A percentile compares a stretch with the other conserved stretches of the same genome.
These are phyloP conservation scores for Gigaspora rosea DNA, from an alignment of 192 early-diverging fungal genomes.

Conservation along the genomic window DNA sequence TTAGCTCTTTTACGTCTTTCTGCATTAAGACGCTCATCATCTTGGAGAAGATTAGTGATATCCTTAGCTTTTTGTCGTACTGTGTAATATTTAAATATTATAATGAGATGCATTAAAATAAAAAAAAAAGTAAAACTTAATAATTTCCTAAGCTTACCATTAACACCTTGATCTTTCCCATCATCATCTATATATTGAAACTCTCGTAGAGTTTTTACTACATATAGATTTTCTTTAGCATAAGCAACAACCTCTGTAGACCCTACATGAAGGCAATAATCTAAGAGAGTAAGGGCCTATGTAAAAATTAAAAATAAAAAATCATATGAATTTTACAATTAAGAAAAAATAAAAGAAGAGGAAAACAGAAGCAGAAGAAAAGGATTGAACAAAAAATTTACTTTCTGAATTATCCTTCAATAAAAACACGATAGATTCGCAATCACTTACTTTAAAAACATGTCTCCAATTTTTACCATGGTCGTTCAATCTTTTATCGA, in stretches of 20 bases:
- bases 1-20: slow-evolving; percentile 68
- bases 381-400: no score
- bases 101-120: background rate
- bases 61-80: slow-evolving; percentile 95
- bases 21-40: slow-evolving; percentile 76
- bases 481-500: slow-evolving; percentile 97
- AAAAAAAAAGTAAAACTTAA: background rate
- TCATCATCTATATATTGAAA: slow-evolving; percentile 95
- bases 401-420: no score
- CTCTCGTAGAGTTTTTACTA: slow-evolving; percentile 96
- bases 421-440: background rate
- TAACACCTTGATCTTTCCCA: slow-evolving; percentile 87
- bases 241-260: slow-evolving; percentile 87
- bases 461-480: slow-evolving; percentile 98
- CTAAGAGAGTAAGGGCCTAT: slow-evolving; percentile 81
- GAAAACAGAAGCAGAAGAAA: no score
- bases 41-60: slow-evolving; percentile 76
- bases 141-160: slow-evolving; percentile 57
- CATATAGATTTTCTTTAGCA: slow-evolving; percentile 83
- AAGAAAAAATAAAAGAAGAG: no score
- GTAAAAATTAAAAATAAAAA: background rate
- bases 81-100: slow-evolving; percentile 36
- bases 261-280: slow-evolving; percentile 83
- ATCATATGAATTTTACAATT: background rate
- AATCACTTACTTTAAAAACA: slow-evolving; percentile 86